Base-by-base conservation (phyloP, 1,139 yeast genomes). In the Debaryomyces udenii region DNA sequence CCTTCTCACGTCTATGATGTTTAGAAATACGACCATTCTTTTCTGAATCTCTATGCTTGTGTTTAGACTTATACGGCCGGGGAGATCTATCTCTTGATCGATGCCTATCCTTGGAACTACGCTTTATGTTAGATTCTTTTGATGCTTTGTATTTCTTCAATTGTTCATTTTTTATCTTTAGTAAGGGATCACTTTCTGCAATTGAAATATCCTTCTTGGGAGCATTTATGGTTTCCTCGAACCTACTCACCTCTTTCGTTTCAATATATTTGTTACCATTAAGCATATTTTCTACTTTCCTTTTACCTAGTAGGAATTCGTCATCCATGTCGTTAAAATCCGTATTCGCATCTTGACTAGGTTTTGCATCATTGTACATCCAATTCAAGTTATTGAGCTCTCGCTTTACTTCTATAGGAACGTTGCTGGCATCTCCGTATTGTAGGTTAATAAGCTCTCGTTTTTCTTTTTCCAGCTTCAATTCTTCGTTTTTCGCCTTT, bases 321-420 rank as follows among this genome's bases (percentile, higher is more conserved):
- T 57, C 64, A 30, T 57, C 66, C 36, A 66, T 57, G 37, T 66
- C 71, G 28, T 54, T 56, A 38, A 66, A 66, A 20, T 61, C 53
- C 11, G 57, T 56, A 35, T 64, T 61, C 23, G 46, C 14, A 5
- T 23, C 18, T 22, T 6, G 13, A 9, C 17, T 54, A 23, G 17
- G 48, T 37, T 37, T 41, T 35, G 58, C 64, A 27, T 74, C 81
- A 14, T 85, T 79, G 56, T 91, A 91, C 96, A 91, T 90, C 97
- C 97, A 91, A 41, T 81, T 86, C 40, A 89, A 64, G 46, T 79
- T 80, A 36, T 64, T 69, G 22, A 74, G 63, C 43, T 72, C 70
- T 39, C 74, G 62, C 30, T 78, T 80, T 13, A 71, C 73, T 11
- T 57, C 57, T 18, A 59, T 51, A 11, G 66, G 74, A 54, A 56